Percentiles rank a stretch among this genome's conserved stretches.
These are phyloP conservation scores for Geotrichum fermentans DNA, from an alignment of 1,139 yeast genomes.

Conservation along the genomic window DNA sequence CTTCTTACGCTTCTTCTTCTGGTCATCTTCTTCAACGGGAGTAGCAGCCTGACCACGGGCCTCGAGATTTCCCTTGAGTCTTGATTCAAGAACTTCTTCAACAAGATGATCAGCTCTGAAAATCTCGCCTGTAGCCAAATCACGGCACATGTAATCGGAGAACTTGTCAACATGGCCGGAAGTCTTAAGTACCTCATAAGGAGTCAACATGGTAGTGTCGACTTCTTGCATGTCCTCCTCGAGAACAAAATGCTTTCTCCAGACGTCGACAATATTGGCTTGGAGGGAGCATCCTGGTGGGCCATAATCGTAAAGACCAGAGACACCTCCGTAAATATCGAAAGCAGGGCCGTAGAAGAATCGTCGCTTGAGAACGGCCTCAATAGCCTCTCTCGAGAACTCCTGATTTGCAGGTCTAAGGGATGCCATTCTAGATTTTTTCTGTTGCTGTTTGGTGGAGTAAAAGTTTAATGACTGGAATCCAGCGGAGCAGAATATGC, in stretches of 20 bases:
- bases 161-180: constrained; percentile 99
- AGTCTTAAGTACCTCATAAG: constrained; percentile 94
- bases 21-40: constrained; percentile 60
- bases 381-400: constrained; percentile 81
- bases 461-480: background rate
- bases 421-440: constrained; percentile 23
- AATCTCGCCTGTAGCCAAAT: constrained; percentile 91
- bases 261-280: constrained; percentile 86
- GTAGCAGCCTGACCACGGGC: constrained; percentile 72
- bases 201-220: constrained; percentile 96
- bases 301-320: constrained; percentile 97
- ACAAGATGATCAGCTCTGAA: constrained; percentile 98
- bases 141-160: constrained; percentile 99
- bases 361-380: constrained; percentile 87
- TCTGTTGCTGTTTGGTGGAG: background rate
- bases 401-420: constrained; percentile 28
- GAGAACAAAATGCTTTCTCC: constrained; percentile 96
- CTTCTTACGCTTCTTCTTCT: constrained; percentile 74
- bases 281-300: constrained; percentile 99
- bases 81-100: constrained; percentile 92
- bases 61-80: constrained; percentile 92
- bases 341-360: constrained; percentile 97
- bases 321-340: constrained; percentile 96
- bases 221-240: constrained; percentile 99
- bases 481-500: constrained; percentile 3